Evolutionary conservation across 2,329 filamentous ascomycete genomes (phyloP).

Genomic region (Fusarium fracticaudum): DNA sequence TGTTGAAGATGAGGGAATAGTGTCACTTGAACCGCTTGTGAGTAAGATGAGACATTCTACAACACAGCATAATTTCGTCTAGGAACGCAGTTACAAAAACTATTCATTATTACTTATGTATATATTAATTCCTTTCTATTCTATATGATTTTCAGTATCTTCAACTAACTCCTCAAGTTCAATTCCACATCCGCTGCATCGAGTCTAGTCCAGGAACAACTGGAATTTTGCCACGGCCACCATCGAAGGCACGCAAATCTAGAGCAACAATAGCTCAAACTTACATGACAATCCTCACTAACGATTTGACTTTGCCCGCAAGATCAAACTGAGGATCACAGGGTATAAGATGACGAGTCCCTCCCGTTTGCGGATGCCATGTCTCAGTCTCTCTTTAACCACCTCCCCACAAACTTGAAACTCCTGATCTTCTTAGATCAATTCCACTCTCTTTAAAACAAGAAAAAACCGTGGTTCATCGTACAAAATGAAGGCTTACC

Average conservation of each 20-base stretch:
- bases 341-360: conserved; percentile 18
- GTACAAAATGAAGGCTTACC: conserved; percentile 20
- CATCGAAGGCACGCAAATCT: not conserved
- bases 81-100: rapidly evolving
- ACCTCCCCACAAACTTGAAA: conserved; percentile 11
- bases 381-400: conserved; percentile 25
- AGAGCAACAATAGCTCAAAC: conserved; percentile 20
- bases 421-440: conserved; percentile 4
- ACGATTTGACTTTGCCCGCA: not conserved
- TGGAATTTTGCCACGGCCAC: conserved; percentile 26
- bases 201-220: conserved; percentile 26
- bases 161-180: not conserved
- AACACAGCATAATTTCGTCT: rapidly evolving
- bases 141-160: rapidly evolving
- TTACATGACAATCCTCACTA: not conserved
- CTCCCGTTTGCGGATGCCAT: not conserved
- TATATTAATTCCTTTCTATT: rapidly evolving
- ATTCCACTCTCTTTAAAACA: conserved; percentile 21
- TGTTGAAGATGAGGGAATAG: not conserved
- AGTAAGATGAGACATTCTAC: not conserved
- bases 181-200: conserved; percentile 9
- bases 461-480: not conserved
- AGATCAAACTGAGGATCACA: too few relatives aligned
- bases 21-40: not conserved
- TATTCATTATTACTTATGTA: rapidly evolving